Conservation (phyloP, 495 filamentous ascomycete genomes). For the Bathelium albidoporum region DNA sequence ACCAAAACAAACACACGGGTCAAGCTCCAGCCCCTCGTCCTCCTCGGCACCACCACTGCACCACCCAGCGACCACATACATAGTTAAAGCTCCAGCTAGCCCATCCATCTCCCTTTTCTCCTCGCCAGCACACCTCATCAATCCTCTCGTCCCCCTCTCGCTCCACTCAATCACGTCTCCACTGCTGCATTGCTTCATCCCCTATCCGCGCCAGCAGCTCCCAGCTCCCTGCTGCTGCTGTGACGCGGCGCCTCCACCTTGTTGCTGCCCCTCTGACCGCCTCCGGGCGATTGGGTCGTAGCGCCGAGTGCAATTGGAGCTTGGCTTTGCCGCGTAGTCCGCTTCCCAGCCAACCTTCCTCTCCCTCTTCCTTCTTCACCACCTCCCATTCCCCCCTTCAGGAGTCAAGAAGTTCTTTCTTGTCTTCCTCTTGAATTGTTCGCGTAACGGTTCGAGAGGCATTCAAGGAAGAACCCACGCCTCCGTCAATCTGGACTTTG, state of each 20-base stretch:
- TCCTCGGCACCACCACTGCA: neutral
- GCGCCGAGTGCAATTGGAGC: neutral
- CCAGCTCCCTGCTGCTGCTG: neutral
- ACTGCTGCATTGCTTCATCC: neutral
- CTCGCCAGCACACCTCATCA: neutral
- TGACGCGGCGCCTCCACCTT: neutral
- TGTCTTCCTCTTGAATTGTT: conserved; percentile 86
- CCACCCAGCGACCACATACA: neutral
- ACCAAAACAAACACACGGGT: conserved; percentile 1
- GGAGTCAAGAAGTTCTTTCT: conserved; percentile 81
- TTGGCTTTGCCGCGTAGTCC: neutral
- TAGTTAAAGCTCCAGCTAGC: neutral
- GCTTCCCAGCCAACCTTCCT: conserved; percentile 6
- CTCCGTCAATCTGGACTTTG: conserved; percentile 99
- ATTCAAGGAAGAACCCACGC: conserved; percentile 81
- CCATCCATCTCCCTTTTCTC: neutral
- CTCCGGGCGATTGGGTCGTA: neutral
- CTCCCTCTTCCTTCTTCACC: conserved; percentile 6
- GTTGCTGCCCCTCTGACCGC: neutral
- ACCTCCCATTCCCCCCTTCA: conserved; percentile 15
- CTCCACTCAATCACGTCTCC: conserved; percentile 1
- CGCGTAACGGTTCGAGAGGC: conserved; percentile 71
- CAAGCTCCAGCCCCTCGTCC: neutral
- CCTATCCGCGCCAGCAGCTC: neutral
- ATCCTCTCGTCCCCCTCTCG: neutral